phyloP scores from a whole-genome alignment of 73 alveolate genomes.

The Diophrys sp. region DNA sequence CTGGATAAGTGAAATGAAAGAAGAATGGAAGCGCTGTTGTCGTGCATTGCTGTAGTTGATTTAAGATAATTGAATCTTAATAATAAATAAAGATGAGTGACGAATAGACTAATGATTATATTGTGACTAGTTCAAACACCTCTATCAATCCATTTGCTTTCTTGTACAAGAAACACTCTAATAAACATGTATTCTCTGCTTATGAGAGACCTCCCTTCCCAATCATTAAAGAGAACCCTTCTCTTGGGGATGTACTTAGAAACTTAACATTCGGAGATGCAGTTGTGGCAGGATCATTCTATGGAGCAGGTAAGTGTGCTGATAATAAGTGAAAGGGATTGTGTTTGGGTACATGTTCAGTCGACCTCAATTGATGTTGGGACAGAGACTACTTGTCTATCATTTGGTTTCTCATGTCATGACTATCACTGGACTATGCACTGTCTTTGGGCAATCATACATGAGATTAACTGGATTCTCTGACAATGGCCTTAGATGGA shows the following conservation, averaged over 20 bases:
- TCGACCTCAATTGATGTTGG: not conserved
- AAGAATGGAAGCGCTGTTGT: no score
- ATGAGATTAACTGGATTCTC: slow-evolving; percentile 53
- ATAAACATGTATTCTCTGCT: no score
- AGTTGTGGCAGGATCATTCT: slow-evolving; percentile 47
- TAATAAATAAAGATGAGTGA: no score
- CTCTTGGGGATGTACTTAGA: slow-evolving; percentile 47
- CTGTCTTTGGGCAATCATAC: slow-evolving; percentile 1
- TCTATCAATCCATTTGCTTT: no score
- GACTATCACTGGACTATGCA: slow-evolving; percentile 7
- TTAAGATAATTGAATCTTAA: no score
- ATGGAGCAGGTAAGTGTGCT: slow-evolving; percentile 25
- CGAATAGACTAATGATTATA: no score
- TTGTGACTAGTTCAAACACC: no score
- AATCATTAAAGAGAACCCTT: slow-evolving; percentile 55
- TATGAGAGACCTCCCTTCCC: slow-evolving; percentile 81
- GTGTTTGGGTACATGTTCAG: not conserved
- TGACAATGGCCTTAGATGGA: slow-evolving; percentile 68
- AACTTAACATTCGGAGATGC: slow-evolving; percentile 48
- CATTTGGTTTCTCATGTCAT: slow-evolving; percentile 17
- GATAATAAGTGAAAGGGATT: not conserved
- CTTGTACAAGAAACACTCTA: no score
- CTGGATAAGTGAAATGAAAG: no score
- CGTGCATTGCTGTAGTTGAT: no score
- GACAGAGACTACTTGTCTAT: slow-evolving; percentile 19